A percentile compares a stretch with the other conserved stretches of the same genome.
Evolutionary conservation across 768 basidiomycete species (phyloP).

Genomic region (Naganishia kalamii): DNA sequence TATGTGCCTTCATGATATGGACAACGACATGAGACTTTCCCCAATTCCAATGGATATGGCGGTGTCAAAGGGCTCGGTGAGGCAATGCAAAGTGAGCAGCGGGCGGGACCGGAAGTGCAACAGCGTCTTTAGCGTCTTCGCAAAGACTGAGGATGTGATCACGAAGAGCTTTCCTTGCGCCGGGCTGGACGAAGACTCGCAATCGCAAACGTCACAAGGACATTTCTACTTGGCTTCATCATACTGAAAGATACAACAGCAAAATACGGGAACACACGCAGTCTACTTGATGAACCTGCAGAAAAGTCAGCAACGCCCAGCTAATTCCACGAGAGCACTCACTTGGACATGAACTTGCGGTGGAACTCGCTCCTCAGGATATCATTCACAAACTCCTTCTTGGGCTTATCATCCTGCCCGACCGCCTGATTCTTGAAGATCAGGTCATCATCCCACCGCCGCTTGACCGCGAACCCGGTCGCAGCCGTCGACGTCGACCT

Average conservation of each 20-base stretch:
- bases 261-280: not conserved
- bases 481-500: constrained; percentile 47
- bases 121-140: too few species aligned
- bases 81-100: too few species aligned
- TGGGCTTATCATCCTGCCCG: constrained; percentile 55
- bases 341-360: constrained; percentile 32
- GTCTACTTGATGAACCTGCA: constrained; percentile 11
- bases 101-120: too few species aligned
- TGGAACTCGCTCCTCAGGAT: constrained; percentile 61
- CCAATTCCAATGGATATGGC: too few species aligned
- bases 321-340: not conserved
- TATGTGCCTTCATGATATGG: too few species aligned
- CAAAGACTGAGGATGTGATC: too few species aligned
- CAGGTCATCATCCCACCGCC: constrained; percentile 92
- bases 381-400: constrained; percentile 89
- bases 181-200: too few species aligned
- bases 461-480: constrained; percentile 82
- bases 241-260: not conserved
- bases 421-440: constrained; percentile 99
- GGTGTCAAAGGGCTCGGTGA: too few species aligned
- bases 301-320: not conserved
- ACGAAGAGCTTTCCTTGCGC: too few species aligned
- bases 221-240: too few species aligned
- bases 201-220: not conserved
- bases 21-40: too few species aligned